A percentile compares a stretch with the other conserved stretches of the same genome.
phyloP scores from a whole-genome alignment of 768 basidiomycete species.

The Macrolepiota dolichaula region DNA sequence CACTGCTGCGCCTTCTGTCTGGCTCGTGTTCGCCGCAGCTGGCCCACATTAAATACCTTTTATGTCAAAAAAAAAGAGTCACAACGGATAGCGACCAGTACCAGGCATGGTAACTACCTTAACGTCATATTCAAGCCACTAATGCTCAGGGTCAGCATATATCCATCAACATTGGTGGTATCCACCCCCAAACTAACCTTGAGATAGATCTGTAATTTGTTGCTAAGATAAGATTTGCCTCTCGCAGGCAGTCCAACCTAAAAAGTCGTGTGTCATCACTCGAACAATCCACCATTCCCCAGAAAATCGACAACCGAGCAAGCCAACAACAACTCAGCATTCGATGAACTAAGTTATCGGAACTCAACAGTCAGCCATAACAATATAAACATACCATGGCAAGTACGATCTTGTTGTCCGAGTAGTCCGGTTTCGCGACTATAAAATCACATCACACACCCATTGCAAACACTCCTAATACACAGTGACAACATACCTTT shows the following conservation, averaged over 20 bases:
- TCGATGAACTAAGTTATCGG: background rate
- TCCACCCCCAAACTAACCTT: conserved; percentile 49
- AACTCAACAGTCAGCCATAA: background rate
- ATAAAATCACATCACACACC: conserved; percentile 7
- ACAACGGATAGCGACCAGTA: background rate
- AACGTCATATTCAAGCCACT: conserved; percentile 99
- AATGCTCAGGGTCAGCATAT: conserved; percentile 11
- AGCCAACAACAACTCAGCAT: background rate
- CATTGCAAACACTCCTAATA: background rate
- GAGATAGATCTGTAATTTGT: conserved; percentile 95
- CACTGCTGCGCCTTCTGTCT: conserved; percentile 76
- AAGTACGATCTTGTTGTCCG: conserved; percentile 96
- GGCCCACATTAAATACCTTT: conserved; percentile 97
- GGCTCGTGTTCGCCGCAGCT: conserved; percentile 85
- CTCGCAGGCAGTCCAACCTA: conserved; percentile 97
- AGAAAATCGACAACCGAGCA: background rate
- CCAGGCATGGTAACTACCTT: conserved; percentile 46
- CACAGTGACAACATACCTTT: conserved; percentile 54
- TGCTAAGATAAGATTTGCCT: conserved; percentile 97
- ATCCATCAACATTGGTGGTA: conserved; percentile 8
- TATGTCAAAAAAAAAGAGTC: background rate
- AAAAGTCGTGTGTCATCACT: background rate
- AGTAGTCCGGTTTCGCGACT: conserved; percentile 98
- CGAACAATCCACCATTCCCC: background rate
- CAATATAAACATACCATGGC: conserved; percentile 68